Conservation (phyloP, 805 yeast species). For the Candida nonsorbophila region DNA sequence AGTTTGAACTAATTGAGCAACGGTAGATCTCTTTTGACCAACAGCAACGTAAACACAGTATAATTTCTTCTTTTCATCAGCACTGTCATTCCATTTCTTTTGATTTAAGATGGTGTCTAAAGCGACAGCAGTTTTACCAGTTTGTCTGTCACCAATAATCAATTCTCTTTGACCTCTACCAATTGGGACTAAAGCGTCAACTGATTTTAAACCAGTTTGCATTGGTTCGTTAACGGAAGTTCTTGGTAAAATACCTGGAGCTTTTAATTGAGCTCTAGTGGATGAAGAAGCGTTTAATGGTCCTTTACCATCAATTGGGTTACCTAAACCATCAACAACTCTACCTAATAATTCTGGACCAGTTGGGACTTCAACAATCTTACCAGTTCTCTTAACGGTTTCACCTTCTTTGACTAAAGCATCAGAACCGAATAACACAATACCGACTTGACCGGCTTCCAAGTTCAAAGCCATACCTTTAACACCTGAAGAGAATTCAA, state of each 20-base stretch:
- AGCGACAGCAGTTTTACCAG: constrained; percentile 99
- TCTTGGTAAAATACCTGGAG: constrained; percentile 99
- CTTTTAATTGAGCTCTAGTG: constrained; percentile 97
- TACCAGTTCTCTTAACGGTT: constrained; percentile 99
- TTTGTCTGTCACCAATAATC: constrained; percentile 99
- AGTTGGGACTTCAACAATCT: constrained; percentile 98
- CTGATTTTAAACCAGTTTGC: constrained; percentile 99
- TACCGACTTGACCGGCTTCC: constrained; percentile 99
- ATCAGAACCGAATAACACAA: constrained; percentile 99
- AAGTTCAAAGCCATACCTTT: constrained; percentile 99
- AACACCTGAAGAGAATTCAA: constrained; percentile 98
- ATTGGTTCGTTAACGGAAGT: constrained; percentile 97
- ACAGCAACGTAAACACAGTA: constrained; percentile 99
- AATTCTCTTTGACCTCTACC: constrained; percentile 99
- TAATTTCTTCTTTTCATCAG: constrained; percentile 94
- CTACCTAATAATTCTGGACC: constrained; percentile 98
- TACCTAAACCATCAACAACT: constrained; percentile 98
- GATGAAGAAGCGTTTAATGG: constrained; percentile 83
- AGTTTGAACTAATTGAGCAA: constrained; percentile 98
- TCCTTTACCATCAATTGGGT: constrained; percentile 99
- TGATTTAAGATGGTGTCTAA: constrained; percentile 97
- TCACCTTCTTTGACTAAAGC: constrained; percentile 98
- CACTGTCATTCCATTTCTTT: constrained; percentile 96
- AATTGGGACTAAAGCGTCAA: constrained; percentile 97
- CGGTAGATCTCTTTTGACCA: constrained; percentile 99